phyloP scores from a whole-genome alignment of 2,329 filamentous ascomycete species.

The Colletotrichum coccodes region DNA sequence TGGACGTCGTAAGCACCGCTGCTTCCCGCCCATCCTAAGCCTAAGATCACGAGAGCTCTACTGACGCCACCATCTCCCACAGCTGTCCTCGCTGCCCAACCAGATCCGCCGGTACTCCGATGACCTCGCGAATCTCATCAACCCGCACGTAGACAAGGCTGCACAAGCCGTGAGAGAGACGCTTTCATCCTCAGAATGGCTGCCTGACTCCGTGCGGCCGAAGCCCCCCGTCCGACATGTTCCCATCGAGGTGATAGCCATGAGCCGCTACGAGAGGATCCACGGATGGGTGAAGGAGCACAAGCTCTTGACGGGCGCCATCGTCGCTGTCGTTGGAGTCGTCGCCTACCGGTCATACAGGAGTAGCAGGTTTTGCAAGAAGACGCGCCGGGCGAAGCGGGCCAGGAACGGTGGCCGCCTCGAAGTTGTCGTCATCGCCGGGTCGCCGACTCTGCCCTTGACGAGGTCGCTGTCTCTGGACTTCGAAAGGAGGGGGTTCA shows the following conservation, averaged over 20 bases:
- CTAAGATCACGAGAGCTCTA: conserved; percentile 10
- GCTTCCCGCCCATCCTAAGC: not conserved
- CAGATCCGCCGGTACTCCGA: conserved; percentile 77
- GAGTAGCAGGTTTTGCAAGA: conserved; percentile 67
- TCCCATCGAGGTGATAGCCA: conserved; percentile 43
- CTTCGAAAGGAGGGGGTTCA: conserved; percentile 89
- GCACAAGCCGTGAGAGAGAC: conserved; percentile 77
- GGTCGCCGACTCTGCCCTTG: conserved; percentile 85
- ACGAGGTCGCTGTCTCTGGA: conserved; percentile 86
- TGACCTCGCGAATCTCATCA: conserved; percentile 82
- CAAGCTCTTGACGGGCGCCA: conserved; percentile 76
- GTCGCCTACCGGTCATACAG: conserved; percentile 62
- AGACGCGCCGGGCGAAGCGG: conserved; percentile 78
- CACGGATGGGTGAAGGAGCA: conserved; percentile 79
- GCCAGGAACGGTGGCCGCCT: conserved; percentile 85
- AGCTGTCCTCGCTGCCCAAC: conserved; percentile 65
- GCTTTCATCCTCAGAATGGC: conserved; percentile 75
- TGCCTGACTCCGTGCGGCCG: conserved; percentile 76
- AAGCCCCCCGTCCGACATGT: conserved; percentile 55
- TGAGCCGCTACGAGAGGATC: conserved; percentile 59
- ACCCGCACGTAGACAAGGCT: conserved; percentile 82
- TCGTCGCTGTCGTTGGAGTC: conserved; percentile 79
- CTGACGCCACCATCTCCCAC: conserved; percentile 28
- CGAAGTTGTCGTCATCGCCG: conserved; percentile 89
- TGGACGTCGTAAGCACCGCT: conserved; percentile 74